Evolutionary conservation across 805 yeast genomes (phyloP), one percentile per base, ranked within the genome.

Genomic region (Candida golubevii): DNA sequence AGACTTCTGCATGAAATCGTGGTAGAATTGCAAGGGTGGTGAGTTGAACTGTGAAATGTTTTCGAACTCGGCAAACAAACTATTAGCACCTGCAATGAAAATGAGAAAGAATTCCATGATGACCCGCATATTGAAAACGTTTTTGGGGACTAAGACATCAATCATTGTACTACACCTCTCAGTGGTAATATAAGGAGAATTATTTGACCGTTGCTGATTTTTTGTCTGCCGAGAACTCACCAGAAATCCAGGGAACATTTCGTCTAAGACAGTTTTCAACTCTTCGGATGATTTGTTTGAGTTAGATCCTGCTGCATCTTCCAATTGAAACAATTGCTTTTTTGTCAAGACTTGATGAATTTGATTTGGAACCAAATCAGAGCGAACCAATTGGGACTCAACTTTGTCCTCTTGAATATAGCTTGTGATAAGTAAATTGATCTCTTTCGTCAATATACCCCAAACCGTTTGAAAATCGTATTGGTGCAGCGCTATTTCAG

Each of bases 101-200:
- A 80, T 65, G 38, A 88, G 71, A 33, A 88, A 79, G 33, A 86
- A 82, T 45, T 85, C 96, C 39, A 88, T 63, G 12, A 89, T 75
- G 6, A 85, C 75, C 51, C 90, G 75, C 83, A 90, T 87, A 55
- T 89, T 88, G 63, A 85, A 81, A 12, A 88, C 75, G 56, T 80
- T 81, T 2, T 88, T 80, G 0, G 82, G 79, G 2, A 86, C 85
- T 33, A 88, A 63, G 4, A 82, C 74, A 48, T 83, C 82, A 42
- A 83, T 82, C 52, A 77, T 75, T 18, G 79, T 71, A 47, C 65
- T 67, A 47, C 73, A 74, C 3, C 77, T 67, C 50, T 82, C 88
- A 48, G 73, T 79, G 35, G 82, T 80, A 36, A 86, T 77, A 53
- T 78, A 85, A 6, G 77, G 67, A 1, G 75, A 60, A 1, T 51